Evolutionary conservation across 345 rosid species (phyloP).

Genomic region (Rhizophora mangle): DNA sequence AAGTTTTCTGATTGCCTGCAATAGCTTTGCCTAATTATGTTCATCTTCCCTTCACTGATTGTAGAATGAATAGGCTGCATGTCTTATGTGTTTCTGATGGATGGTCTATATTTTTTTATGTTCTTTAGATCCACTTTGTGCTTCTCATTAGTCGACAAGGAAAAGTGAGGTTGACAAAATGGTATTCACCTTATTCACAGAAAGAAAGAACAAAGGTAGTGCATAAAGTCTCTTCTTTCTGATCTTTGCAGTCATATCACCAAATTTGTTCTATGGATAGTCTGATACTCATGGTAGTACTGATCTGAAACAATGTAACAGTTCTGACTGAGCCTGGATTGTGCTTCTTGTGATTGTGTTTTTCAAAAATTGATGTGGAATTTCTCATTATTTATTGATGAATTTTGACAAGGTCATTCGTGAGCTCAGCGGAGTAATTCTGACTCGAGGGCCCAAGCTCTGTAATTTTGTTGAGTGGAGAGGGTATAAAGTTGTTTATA

Average conservation of each 20-base stretch:
- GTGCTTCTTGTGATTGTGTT: no score
- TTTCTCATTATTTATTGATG: not conserved
- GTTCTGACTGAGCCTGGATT: no score
- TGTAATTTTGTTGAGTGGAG: constrained; percentile 34
- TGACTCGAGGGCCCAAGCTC: constrained; percentile 23
- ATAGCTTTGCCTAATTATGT: no score
- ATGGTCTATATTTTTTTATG: not conserved
- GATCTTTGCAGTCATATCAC: not conserved
- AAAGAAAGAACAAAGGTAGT: constrained; percentile 76
- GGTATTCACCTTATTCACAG: constrained; percentile 87
- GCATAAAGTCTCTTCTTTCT: not conserved
- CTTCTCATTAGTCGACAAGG: constrained; percentile 96
- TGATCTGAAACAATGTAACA: no score
- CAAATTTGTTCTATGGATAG: no score
- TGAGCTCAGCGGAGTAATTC: constrained; percentile 22
- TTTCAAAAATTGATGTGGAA: not conserved
- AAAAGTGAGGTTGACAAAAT: constrained; percentile 85
- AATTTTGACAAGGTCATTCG: constrained; percentile 16
- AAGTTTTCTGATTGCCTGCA: no score
- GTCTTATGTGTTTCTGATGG: no score
- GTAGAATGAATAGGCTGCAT: no score
- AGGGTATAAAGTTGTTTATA: constrained; percentile 27
- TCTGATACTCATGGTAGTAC: no score
- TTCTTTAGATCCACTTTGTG: constrained; percentile 68
- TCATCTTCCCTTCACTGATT: no score